Evolutionary conservation across 306 rosid genomes (phyloP), one percentile per base, ranked within the genome.

Genomic region (Quercus robur): DNA sequence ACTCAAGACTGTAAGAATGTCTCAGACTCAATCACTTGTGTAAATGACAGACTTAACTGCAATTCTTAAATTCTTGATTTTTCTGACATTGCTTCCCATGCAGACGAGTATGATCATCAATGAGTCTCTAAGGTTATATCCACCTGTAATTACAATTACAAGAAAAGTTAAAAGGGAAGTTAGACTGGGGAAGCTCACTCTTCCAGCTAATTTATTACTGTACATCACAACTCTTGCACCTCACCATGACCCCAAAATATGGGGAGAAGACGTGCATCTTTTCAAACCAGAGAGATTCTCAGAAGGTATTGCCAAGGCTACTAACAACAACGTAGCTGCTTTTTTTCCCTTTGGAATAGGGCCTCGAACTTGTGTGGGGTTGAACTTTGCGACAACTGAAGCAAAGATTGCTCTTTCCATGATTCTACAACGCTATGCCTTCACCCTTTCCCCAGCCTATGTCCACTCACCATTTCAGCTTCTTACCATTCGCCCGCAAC

Each of bases 281-380:
- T 82, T 82, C 72, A 82, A 67, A 63, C 85, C 82, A 54, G 78
- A 78, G 56, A 21, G 82, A 38, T 82, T 82, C 71, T 66, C 82
- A 1, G 46, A 82, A 46, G 79, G 82, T 15, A 38, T 82, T 67
- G 13, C 76, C 17, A 73, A 56, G 6, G 82, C 85, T 17, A 73
- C 80, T 2, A 57, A 73, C 41, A 75, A 78, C 44, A 82, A 74
- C 46, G 11, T 41, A 2, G 73, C 52, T 21, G 76, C 76, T 6
- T 78, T 73, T 76, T 63, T 77, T 1, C 82, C 85, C 10, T 82
- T 82, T 10, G 82, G 82, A 13, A 28, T 56, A 14, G 85, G 79
- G 35, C 79, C 79, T 72, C 18, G 82, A 17, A 77, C 0, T 51
- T 82, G 85, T 64, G 76, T 74, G 6, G 79, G 85, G 0, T 55